Evolutionary conservation across 108 stramenopile species (phyloP).

Genomic region (Parietichytrium sp.): DNA sequence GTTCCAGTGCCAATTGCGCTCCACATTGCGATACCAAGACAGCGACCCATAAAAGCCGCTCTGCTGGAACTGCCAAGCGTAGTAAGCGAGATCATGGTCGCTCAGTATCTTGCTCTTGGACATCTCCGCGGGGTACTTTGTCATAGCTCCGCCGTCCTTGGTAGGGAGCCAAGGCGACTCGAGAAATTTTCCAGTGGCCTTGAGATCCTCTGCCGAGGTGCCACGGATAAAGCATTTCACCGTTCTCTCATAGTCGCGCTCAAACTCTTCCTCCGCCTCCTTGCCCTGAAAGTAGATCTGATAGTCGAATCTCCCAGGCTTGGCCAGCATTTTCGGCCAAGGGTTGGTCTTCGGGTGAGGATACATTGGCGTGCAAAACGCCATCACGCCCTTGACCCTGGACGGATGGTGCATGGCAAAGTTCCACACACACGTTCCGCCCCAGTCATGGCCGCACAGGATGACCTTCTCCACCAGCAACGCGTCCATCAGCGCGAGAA

Average conservation of each 20-base stretch:
- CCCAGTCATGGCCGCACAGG: constrained; percentile 23
- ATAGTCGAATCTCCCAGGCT: not conserved
- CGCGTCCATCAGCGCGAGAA: not conserved
- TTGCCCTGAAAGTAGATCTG: not conserved
- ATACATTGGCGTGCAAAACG: constrained; percentile 26
- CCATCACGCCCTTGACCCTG: not conserved
- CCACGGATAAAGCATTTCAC: constrained; percentile 27
- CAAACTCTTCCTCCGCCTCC: not conserved
- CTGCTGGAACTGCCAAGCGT: not conserved
- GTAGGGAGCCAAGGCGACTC: constrained; percentile 11
- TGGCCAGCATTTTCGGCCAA: not conserved
- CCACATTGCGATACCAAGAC: constrained; percentile 35
- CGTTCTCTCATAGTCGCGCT: not conserved
- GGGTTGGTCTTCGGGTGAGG: not conserved
- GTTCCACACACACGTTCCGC: constrained; percentile 37
- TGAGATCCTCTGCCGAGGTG: not conserved
- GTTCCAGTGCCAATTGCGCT: constrained; percentile 36
- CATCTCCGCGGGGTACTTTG: not conserved
- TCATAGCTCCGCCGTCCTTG: not conserved
- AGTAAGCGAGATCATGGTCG: not conserved
- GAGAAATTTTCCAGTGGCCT: not conserved
- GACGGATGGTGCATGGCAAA: constrained; percentile 26
- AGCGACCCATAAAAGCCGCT: constrained; percentile 17
- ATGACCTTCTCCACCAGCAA: not conserved
- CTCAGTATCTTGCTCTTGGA: not conserved